These are phyloP conservation scores for Cucurbita moschata DNA, from an alignment of 306 rosid genomes.

Conservation along the genomic window DNA sequence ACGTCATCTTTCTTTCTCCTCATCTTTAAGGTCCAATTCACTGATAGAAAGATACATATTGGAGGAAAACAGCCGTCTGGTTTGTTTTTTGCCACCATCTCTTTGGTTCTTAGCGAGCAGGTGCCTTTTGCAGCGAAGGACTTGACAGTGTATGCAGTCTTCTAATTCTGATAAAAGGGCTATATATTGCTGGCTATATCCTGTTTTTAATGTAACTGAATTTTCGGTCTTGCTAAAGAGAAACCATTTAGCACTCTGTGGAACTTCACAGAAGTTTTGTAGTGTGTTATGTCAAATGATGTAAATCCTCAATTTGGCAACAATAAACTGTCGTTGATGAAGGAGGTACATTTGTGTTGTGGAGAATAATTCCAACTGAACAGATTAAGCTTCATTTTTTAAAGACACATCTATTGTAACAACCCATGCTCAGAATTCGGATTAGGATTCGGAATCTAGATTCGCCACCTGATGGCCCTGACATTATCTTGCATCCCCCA, in stretches of 20 bases:
- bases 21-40: slow-evolving; percentile 72
- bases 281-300: neutral
- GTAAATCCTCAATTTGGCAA: neutral
- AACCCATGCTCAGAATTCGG: too few relatives aligned
- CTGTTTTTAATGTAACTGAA: slow-evolving; percentile 3
- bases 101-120: slow-evolving; percentile 65
- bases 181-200: neutral
- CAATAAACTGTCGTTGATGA: too few relatives aligned
- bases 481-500: too few relatives aligned
- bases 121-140: slow-evolving; percentile 63
- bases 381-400: neutral
- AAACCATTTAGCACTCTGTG: neutral
- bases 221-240: slow-evolving; percentile 10
- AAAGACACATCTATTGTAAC: too few relatives aligned
- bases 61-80: slow-evolving; percentile 93
- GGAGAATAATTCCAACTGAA: neutral
- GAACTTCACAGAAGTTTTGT: neutral
- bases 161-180: slow-evolving; percentile 11
- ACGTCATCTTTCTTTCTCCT: slow-evolving; percentile 78
- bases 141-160: slow-evolving; percentile 56
- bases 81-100: slow-evolving; percentile 54
- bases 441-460: too few relatives aligned
- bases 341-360: neutral
- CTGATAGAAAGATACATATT: slow-evolving; percentile 54
- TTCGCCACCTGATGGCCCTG: too few relatives aligned